Evolutionary conservation across 345 rosid species (phyloP), one percentile per base, ranked within the genome.

Genomic region (Populus tremula): DNA sequence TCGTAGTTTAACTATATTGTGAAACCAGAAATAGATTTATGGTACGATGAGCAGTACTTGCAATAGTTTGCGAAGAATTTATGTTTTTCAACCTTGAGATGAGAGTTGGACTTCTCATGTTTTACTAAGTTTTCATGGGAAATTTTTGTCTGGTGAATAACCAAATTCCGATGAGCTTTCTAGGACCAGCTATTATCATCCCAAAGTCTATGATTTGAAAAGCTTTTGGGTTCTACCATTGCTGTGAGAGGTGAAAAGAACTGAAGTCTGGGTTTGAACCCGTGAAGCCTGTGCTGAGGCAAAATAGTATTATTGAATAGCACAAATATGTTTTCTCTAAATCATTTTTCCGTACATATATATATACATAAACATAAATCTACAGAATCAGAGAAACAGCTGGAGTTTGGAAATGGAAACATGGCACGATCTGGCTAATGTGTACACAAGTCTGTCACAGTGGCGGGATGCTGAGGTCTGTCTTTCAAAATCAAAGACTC

Each of bases 401-500:
- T 87, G 84, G 81, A 85, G 75, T 67, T 78, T 93, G 84, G 93
- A 91, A 84, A 83, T 84, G 76, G 91, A 90, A 68, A 82, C 89
- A 65, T 93, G 96, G 98, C 93, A 91, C 73, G 98, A 91, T 83
- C 86, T 90, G 8, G 93, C 94, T 74, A 83, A 83, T 81, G 76
- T 91, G 56, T 93, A 90, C 86, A 90, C 88, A 69, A 81, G 87
- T 79, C 80, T 88, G 79, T 87, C 90, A 1, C 91, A 87, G 56
- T 90, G 94, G 96, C 85, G 76, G 54, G 98, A 93, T 53, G 92
- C 94, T 74, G 96, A 91, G 88, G 74, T 86, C 43, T 91, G 98
- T 82, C 93, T 93, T 77, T 84, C 89, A 72, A 90, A 89, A 84
- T 93, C 93, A 65, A 81, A 83, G 81, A 89, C 90, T 70, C 82